Conservation (phyloP, 192 early-diverging fungal genomes). For the Linnemannia exigua region DNA sequence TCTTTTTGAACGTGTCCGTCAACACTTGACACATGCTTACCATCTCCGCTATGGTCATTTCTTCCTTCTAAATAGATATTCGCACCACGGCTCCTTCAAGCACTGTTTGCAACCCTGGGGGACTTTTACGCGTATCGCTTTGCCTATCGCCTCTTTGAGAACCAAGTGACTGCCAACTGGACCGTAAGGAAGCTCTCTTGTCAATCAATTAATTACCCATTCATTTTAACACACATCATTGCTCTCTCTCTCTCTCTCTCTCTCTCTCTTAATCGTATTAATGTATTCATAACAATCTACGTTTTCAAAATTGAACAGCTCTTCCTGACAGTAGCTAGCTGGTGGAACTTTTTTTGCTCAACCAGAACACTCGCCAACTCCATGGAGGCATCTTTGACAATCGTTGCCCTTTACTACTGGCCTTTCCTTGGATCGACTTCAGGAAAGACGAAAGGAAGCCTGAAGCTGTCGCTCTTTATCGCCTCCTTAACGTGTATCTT, state of each 20-base stretch:
- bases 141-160: constrained; percentile 74
- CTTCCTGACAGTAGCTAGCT: constrained; percentile 66
- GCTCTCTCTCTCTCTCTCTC: neutral
- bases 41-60: neutral
- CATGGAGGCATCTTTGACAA: constrained; percentile 82
- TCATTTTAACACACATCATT: too few species aligned
- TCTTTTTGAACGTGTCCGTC: neutral
- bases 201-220: neutral
- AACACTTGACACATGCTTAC: neutral
- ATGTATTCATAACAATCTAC: neutral
- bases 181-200: constrained; percentile 60
- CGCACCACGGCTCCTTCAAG: constrained; percentile 83
- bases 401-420: constrained; percentile 88
- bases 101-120: constrained; percentile 74
- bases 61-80: constrained; percentile 63
- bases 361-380: constrained; percentile 71
- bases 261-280: neutral
- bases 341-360: constrained; percentile 71
- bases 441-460: neutral
- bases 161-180: constrained; percentile 70
- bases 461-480: constrained; percentile 66
- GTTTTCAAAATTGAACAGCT: constrained; percentile 47
- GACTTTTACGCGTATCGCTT: constrained; percentile 86
- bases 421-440: constrained; percentile 67
- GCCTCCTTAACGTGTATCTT: constrained; percentile 89